Evolutionary conservation across 192 early-diverging fungal genomes (phyloP), one percentile per base, ranked within the genome.

Genomic region (Coemansia sp.): DNA sequence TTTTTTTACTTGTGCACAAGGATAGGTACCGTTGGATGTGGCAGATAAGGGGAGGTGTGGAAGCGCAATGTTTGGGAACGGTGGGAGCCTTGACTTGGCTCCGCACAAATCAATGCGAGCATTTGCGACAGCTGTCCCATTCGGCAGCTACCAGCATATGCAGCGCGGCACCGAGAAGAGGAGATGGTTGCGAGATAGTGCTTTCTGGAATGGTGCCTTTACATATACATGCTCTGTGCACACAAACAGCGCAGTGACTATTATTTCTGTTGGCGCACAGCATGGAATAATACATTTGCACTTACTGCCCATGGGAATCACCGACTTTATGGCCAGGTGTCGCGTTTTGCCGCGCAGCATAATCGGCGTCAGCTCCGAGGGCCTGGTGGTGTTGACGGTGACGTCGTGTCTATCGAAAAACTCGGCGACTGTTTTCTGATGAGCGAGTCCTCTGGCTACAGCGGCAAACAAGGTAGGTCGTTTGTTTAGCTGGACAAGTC

Each of bases 391-490:
- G 34, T 78, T 72, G 62, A 78, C 67, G 8, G 67, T 72, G 51
- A 78, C 69, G 48, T 78, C 75, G 61, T 78, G 64, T 22, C 72
- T 69, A 63, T 58, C 58, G 30, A 78, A 72, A 24, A 71, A 78
- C 24, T 58, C 70, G 20, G 75, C 66, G 25, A 78, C 55, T 13
- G 67, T 64, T 24, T 64, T 72, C 55, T 78, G 69, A 35, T 78
- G 75, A 45, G 75, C 75, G n/a, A 78, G 60, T 14, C 69, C 75
- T 29, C 75, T 69, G 34, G 75, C 75, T 78, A 78, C 60, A 72
- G 36, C 22, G n/a, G 23, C 42, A 53, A 35, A 39, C 24, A 42
- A 19, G 14, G 14, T 20, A 24, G 36, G 24, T 13, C 14, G 13
- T 42, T 42, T 42, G 39, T 42, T 42, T 42, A 42, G 39, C 3